Evolutionary conservation across 345 rosid species (phyloP), one percentile per base, ranked within the genome.

Genomic region (Brassica incana): DNA sequence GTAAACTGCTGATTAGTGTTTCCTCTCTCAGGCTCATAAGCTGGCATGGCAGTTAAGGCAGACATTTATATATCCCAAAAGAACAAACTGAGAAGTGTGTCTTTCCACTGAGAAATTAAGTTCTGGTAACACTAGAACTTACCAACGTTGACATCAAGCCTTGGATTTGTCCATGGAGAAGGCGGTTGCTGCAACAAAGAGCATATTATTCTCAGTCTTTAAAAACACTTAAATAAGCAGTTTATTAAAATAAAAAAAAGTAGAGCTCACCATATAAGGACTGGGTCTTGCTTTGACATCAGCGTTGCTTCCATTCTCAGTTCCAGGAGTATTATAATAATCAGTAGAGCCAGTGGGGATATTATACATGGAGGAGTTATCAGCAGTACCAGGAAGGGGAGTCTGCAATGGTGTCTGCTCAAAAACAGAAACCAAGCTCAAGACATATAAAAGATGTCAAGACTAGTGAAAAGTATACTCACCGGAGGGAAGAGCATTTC

Each of bases 91-190:
- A 52, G 73, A 65, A 10, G 59, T n/a, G 74, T 20, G n/a, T 69
- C 14, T 18, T 60, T 61, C 5, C 27, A 63, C 6, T 20, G 11
- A 43, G 68, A 66, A 25, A 68, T 25, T 78, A 61, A 40, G 36
- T 64, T 66, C 65, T 56, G 45, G 73, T 9, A 35, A 54, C 67
- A 16, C 62, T 43, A 67, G 70, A 56, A 86, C 99, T 89, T 85
- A 92, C 98, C 99, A 75, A 95, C 91, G 74, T 95, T 95, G 73
- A 95, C 99, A 90, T 95, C 99, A 67, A 88, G 91, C 88, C 97
- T 93, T 69, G 84, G 97, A 76, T 82, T 88, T 63, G 85, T 75
- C 99, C 98, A 95, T 20, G 97, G 89, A 66, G 98, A 93, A 73
- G 99, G 95, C 76, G 98, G 79, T 79, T 76, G 97, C 99, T 93